phyloP scores from a whole-genome alignment of 2,329 filamentous ascomycete species.

The Madurella mycetomatis region DNA sequence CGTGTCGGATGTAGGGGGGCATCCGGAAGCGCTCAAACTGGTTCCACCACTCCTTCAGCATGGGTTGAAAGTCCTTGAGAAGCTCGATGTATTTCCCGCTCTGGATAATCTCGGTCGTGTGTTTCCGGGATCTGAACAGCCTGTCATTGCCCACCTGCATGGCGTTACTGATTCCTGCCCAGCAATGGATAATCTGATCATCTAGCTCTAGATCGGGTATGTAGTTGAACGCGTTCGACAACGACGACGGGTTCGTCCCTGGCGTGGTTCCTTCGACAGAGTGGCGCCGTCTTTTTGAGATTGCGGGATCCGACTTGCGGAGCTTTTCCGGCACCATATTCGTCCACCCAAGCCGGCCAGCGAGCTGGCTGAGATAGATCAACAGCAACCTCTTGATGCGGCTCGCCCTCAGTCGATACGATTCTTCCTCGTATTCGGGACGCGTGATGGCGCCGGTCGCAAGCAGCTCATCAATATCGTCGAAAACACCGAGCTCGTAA shows the following conservation, averaged over 20 bases:
- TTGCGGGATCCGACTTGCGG: constrained; percentile 53
- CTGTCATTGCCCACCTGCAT: constrained; percentile 89
- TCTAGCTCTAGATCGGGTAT: constrained; percentile 63
- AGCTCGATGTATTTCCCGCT: constrained; percentile 77
- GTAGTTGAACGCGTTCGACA: constrained; percentile 59
- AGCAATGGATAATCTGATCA: constrained; percentile 75
- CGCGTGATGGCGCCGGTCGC: constrained; percentile 55
- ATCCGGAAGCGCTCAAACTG: constrained; percentile 76
- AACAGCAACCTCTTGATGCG: constrained; percentile 82
- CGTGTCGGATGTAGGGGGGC: constrained; percentile 63
- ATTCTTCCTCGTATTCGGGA: constrained; percentile 68
- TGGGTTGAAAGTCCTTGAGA: constrained; percentile 75
- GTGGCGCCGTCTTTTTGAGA: constrained; percentile 46
- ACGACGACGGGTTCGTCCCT: constrained; percentile 52
- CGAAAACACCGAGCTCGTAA: constrained; percentile 93
- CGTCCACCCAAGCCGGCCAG: constrained; percentile 84
- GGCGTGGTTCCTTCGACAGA: constrained; percentile 55
- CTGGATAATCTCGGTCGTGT: constrained; percentile 84
- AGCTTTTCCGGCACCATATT: constrained; percentile 80
- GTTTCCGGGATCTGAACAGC: constrained; percentile 80
- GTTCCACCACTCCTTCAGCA: constrained; percentile 71
- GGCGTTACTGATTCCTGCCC: constrained; percentile 87
- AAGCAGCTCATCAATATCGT: constrained; percentile 72
- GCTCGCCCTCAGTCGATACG: constrained; percentile 69
- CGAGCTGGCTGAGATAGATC: constrained; percentile 91